Conservation (phyloP, 2,329 filamentous ascomycete genomes). For the Daldinia sp. region DNA sequence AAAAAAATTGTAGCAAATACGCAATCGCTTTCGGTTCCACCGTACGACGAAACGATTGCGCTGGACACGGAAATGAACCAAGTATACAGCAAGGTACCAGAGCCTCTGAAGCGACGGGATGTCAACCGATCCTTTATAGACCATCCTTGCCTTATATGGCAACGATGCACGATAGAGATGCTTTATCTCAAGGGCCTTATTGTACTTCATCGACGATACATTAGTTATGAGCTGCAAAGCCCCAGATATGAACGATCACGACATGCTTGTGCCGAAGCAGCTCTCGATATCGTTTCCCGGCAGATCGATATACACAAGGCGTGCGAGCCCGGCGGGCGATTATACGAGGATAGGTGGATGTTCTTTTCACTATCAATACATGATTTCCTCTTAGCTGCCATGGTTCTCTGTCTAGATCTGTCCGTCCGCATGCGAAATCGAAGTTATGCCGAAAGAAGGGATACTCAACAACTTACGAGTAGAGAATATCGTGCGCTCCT, state of each 20-base stretch:
- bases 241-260: conserved; percentile 38
- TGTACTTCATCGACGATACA: conserved; percentile 51
- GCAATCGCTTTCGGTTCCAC: neutral
- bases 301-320: conserved; percentile 52
- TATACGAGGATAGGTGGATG: conserved; percentile 61
- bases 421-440: conserved; percentile 41
- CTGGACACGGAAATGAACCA: conserved; percentile 44
- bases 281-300: conserved; percentile 45
- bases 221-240: conserved; percentile 41
- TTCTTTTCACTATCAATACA: conserved; percentile 58
- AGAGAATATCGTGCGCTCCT: conserved; percentile 37
- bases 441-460: neutral
- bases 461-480: conserved; percentile 3
- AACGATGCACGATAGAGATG: conserved; percentile 50
- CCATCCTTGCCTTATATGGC: conserved; percentile 43
- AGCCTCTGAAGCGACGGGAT: conserved; percentile 44
- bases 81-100: conserved; percentile 45
- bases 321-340: conserved; percentile 57
- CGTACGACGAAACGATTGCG: conserved; percentile 16
- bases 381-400: conserved; percentile 65
- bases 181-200: conserved; percentile 44
- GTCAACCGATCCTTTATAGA: conserved; percentile 50
- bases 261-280: conserved; percentile 47
- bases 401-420: conserved; percentile 58
- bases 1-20: conserved; percentile 1